Evolutionary conservation across 306 rosid genomes (phyloP).

Genomic region (Corylus avellana): DNA sequence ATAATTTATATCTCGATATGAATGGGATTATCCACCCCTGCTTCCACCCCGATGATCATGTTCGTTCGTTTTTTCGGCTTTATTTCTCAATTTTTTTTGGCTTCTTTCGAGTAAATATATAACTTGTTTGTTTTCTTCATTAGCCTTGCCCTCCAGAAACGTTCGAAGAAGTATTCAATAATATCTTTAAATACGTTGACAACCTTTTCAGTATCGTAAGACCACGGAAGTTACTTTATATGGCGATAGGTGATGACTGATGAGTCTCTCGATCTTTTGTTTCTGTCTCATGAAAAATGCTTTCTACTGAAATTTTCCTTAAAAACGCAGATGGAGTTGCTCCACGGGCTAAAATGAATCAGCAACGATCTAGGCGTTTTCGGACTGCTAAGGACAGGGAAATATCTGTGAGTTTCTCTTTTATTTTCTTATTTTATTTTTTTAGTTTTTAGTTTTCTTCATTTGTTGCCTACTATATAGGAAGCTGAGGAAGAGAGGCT

Average conservation of each 20-base stretch:
- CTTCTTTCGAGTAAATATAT: not conserved
- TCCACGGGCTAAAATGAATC: conserved; percentile 71
- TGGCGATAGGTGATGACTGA: conserved; percentile 43
- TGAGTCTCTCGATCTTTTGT: not conserved
- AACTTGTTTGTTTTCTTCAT: not conserved
- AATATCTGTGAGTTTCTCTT: conserved; percentile 24
- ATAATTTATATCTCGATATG: conserved; percentile 64
- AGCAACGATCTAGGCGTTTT: conserved; percentile 52
- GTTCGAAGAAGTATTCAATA: conserved; percentile 45
- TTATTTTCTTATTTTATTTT: not conserved
- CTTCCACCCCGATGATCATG: conserved; percentile 44
- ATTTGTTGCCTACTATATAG: conserved; percentile 18
- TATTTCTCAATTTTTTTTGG: not conserved
- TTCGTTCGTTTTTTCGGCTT: conserved; percentile 3
- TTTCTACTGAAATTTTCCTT: not conserved
- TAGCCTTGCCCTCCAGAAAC: conserved; percentile 32
- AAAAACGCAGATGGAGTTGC: conserved; percentile 57
- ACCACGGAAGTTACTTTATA: conserved; percentile 46
- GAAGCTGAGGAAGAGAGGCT: conserved; percentile 47
- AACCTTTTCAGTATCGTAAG: conserved; percentile 30
- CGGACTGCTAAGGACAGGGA: conserved; percentile 34
- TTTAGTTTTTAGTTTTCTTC: not conserved
- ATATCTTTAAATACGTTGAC: conserved; percentile 48
- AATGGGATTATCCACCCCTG: conserved; percentile 59
- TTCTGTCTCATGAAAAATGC: not conserved